These are phyloP conservation scores for Pisolithus orientalis DNA, from an alignment of 768 basidiomycete species.

Conservation along the genomic window DNA sequence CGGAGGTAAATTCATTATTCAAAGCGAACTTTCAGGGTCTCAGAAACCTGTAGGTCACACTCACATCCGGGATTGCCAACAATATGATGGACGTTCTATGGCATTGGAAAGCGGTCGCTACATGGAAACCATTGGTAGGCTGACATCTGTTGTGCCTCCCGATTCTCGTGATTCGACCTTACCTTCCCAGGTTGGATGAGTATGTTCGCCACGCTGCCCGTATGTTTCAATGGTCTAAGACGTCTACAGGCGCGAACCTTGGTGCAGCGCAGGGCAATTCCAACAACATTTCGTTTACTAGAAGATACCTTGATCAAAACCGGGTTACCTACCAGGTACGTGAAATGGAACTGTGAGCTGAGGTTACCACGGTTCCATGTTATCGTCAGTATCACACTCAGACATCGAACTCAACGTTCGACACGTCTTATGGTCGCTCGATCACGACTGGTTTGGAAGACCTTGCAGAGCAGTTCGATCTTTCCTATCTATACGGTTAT, in stretches of 20 bases:
- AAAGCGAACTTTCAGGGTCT: neutral
- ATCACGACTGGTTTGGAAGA: conserved; percentile 52
- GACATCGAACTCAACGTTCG: conserved; percentile 46
- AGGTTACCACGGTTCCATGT: neutral
- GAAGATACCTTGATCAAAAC: conserved; percentile 78
- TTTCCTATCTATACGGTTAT: conserved; percentile 58
- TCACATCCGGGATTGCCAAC: conserved; percentile 75
- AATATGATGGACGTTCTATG: conserved; percentile 69
- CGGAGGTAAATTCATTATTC: conserved; percentile 42
- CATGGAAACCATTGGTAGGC: conserved; percentile 84
- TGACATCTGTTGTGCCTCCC: neutral
- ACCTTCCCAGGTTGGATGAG: conserved; percentile 51
- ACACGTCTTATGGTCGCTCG: conserved; percentile 45
- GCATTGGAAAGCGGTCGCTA: conserved; percentile 80
- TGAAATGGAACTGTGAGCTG: neutral
- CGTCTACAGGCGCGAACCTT: conserved; percentile 40
- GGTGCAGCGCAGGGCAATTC: conserved; percentile 30
- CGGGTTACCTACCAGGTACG: conserved; percentile 67
- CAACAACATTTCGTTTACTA: conserved; percentile 53
- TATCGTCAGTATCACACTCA: conserved; percentile 57
- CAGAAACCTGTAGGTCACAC: conserved; percentile 45
- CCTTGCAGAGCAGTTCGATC: conserved; percentile 53
- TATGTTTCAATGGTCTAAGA: neutral
- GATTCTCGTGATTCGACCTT: neutral
- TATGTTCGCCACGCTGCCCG: conserved; percentile 21